Conservation (phyloP, 208 protist species). For the Crithidia fasciculata region DNA sequence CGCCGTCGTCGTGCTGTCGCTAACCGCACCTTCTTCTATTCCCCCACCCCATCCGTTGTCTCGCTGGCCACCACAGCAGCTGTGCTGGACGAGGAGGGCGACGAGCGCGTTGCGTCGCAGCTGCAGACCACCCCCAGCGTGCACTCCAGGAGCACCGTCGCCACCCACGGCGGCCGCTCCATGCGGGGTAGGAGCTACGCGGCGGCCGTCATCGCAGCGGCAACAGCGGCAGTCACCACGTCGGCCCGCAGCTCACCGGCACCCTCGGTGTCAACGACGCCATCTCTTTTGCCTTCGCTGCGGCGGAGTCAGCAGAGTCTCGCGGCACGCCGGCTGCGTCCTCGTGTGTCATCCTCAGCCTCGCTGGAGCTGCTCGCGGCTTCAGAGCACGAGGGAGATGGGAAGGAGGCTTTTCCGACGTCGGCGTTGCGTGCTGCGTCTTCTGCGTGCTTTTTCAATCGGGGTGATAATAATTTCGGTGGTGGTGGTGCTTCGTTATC, state of each 20-base stretch:
- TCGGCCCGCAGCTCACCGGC: slow-evolving; percentile 1
- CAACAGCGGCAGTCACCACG: background rate
- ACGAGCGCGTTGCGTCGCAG: background rate
- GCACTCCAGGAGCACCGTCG: background rate
- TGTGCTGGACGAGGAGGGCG: background rate
- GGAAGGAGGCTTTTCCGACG: background rate
- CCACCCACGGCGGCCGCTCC: background rate
- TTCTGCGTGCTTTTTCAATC: background rate
- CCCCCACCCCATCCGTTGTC: slow-evolving; percentile 19
- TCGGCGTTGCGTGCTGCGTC: background rate
- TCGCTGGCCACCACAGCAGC: slow-evolving; percentile 16
- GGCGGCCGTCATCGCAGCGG: background rate
- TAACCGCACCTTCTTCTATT: slow-evolving; percentile 33
- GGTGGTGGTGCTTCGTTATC: background rate
- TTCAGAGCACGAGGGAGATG: background rate
- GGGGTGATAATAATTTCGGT: background rate
- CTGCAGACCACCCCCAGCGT: background rate
- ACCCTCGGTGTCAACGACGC: background rate
- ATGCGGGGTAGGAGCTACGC: slow-evolving; percentile 1
- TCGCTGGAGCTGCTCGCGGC: slow-evolving; percentile 1
- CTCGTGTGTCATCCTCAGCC: background rate
- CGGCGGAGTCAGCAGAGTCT: background rate
- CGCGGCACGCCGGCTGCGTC: background rate
- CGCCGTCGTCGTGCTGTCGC: slow-evolving; percentile 17
- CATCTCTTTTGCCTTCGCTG: background rate